Conservation (phyloP, 768 basidiomycete genomes). For the Megacollybia marginata region DNA sequence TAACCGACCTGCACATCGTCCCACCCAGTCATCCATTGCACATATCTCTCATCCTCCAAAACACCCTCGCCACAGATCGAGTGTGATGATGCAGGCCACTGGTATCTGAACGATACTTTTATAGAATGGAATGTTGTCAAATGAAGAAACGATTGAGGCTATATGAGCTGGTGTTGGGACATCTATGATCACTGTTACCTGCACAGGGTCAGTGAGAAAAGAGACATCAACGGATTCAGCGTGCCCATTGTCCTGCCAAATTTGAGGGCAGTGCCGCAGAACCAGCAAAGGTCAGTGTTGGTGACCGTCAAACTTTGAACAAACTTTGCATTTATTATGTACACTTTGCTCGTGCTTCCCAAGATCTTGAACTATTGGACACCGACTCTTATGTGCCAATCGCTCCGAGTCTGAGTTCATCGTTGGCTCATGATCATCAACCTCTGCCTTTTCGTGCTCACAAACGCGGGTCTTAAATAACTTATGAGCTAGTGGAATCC, state of each 20-base stretch:
- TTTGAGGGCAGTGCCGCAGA: too few relatives aligned
- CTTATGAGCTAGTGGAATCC: too few relatives aligned
- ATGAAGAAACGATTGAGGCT: conserved; percentile 39
- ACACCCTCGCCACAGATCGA: conserved; percentile 58
- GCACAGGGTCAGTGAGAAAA: not conserved
- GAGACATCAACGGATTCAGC: conserved; percentile 24
- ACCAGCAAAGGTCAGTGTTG: too few relatives aligned
- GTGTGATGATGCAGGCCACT: conserved; percentile 34
- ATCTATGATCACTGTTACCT: conserved; percentile 68
- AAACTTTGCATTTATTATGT: too few relatives aligned
- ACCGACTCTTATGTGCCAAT: too few relatives aligned
- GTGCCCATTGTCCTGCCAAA: not conserved
- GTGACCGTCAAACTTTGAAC: too few relatives aligned
- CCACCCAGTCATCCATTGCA: conserved; percentile 66
- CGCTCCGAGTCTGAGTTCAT: too few relatives aligned
- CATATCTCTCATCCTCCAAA: conserved; percentile 61
- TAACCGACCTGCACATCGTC: conserved; percentile 60
- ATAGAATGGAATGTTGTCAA: conserved; percentile 40
- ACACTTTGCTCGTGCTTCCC: too few relatives aligned
- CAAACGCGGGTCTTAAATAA: too few relatives aligned
- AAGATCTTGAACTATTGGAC: too few relatives aligned
- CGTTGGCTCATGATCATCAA: too few relatives aligned
- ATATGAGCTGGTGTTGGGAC: conserved; percentile 58
- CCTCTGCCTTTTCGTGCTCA: too few relatives aligned
- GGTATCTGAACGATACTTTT: conserved; percentile 37